These are phyloP conservation scores for Penicillium roqueforti DNA, from an alignment of 495 filamentous ascomycete species.

Conservation along the genomic window DNA sequence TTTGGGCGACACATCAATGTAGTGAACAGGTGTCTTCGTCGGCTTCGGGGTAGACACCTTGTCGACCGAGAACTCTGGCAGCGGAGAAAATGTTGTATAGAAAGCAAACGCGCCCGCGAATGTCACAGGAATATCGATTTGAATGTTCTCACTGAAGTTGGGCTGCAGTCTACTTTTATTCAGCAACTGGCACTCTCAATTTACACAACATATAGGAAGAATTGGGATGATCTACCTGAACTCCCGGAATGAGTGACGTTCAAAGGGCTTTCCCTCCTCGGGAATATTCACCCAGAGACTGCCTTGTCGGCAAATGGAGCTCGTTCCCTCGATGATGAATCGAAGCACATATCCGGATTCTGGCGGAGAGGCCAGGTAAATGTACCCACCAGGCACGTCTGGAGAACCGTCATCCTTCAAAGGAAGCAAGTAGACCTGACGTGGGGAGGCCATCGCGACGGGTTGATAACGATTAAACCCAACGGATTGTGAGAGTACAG, in stretches of 20 bases:
- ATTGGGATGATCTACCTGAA: slow-evolving; percentile 60
- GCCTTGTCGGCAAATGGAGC: slow-evolving; percentile 89
- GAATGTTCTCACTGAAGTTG: slow-evolving; percentile 85
- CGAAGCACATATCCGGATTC: slow-evolving; percentile 71
- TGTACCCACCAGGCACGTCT: slow-evolving; percentile 82
- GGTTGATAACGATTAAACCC: not conserved
- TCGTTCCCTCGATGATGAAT: slow-evolving; percentile 93
- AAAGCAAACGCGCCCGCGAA: slow-evolving; percentile 90
- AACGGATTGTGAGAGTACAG: slow-evolving; percentile 5
- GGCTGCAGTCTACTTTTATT: slow-evolving; percentile 64
- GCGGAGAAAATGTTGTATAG: slow-evolving; percentile 87
- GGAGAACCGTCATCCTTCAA: slow-evolving; percentile 91
- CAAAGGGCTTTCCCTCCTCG: slow-evolving; percentile 64
- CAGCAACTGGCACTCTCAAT: slow-evolving; percentile 14
- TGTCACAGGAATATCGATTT: slow-evolving; percentile 81
- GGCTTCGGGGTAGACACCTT: slow-evolving; percentile 47
- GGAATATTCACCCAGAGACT: slow-evolving; percentile 97
- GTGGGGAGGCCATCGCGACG: slow-evolving; percentile 28
- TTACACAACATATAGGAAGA: not conserved
- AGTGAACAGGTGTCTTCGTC: slow-evolving; percentile 69
- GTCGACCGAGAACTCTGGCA: slow-evolving; percentile 69
- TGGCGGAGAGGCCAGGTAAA: slow-evolving; percentile 78
- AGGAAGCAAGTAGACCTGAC: slow-evolving; percentile 75
- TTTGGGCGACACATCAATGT: slow-evolving; percentile 89
- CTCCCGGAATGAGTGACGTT: slow-evolving; percentile 71